Percentiles rank a stretch among this genome's conserved stretches.
Conservation (phyloP, 495 filamentous ascomycete species). For the Venustampulla echinocandica region DNA sequence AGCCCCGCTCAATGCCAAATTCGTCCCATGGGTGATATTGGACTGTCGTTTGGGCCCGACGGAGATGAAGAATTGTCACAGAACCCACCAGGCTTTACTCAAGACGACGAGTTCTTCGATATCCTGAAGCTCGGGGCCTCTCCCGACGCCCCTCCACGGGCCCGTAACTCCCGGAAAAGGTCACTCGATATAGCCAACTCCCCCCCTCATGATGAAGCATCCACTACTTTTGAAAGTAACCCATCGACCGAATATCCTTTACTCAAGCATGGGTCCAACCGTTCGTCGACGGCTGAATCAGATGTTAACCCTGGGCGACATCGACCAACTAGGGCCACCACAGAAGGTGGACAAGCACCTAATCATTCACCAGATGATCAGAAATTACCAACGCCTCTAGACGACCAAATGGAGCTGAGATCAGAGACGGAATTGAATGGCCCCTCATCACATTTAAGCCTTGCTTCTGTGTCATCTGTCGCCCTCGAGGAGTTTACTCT, state of each 20-base stretch:
- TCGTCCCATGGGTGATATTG: conserved; percentile 18
- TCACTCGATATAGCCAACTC: background rate
- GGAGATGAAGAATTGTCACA: conserved; percentile 3
- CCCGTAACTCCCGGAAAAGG: background rate
- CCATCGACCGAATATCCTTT: no score
- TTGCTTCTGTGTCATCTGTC: no score
- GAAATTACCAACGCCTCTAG: no score
- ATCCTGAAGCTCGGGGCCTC: background rate
- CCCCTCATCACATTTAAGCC: no score
- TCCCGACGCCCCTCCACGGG: background rate
- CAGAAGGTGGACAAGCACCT: no score
- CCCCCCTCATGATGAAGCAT: background rate
- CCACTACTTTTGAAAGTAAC: background rate
- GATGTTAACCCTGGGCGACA: no score
- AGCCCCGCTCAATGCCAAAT: conserved; percentile 13
- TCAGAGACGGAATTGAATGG: conserved; percentile 8
- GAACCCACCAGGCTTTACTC: conserved; percentile 16
- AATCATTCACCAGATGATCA: no score
- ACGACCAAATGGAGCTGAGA: no score
- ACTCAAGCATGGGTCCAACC: no score
- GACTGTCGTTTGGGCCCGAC: conserved; percentile 8
- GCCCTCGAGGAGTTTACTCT: background rate
- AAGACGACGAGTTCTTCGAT: conserved; percentile 15
- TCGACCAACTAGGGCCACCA: no score
- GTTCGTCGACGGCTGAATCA: no score